phyloP scores from a whole-genome alignment of 2,329 filamentous ascomycete species.

The Trichophyton benhamiae region DNA sequence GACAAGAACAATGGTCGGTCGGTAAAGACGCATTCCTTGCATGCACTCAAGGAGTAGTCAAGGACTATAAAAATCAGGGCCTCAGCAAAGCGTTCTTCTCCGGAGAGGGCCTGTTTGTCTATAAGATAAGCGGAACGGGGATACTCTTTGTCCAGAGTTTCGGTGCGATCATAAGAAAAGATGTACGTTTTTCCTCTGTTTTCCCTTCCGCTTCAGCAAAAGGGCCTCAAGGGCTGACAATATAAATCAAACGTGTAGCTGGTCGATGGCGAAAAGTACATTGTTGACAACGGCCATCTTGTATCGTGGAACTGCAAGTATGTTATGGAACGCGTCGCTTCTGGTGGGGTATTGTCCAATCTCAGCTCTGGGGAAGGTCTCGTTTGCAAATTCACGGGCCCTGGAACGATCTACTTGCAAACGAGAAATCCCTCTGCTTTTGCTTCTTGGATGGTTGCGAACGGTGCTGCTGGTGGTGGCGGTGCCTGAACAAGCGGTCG shows the following conservation, averaged over 20 bases:
- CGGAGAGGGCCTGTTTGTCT: slow-evolving; percentile 83
- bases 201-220: not conserved
- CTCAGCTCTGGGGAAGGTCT: slow-evolving; percentile 72
- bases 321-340: slow-evolving; percentile 69
- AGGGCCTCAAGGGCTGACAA: not conserved
- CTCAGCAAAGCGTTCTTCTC: slow-evolving; percentile 86
- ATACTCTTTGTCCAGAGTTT: slow-evolving; percentile 86
- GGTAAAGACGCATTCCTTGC: slow-evolving; percentile 80
- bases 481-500: not conserved
- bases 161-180: slow-evolving; percentile 87
- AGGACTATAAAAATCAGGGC: slow-evolving; percentile 75
- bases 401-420: slow-evolving; percentile 84
- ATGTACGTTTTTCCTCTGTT: slow-evolving; percentile 45
- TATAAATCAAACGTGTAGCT: slow-evolving; percentile 20
- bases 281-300: slow-evolving; percentile 83
- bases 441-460: slow-evolving; percentile 36
- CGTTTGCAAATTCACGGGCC: slow-evolving; percentile 85
- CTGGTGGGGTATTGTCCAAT: slow-evolving; percentile 84
- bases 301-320: slow-evolving; percentile 98
- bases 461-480: slow-evolving; percentile 2
- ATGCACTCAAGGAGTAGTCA: slow-evolving; percentile 72
- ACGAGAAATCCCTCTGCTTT: slow-evolving; percentile 69
- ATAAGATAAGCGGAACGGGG: slow-evolving; percentile 69
- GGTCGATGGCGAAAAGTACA: slow-evolving; percentile 66
- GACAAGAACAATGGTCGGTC: slow-evolving; percentile 60